phyloP scores from a whole-genome alignment of 192 early-diverging fungal genomes.

The Haplosporangium gracile region DNA sequence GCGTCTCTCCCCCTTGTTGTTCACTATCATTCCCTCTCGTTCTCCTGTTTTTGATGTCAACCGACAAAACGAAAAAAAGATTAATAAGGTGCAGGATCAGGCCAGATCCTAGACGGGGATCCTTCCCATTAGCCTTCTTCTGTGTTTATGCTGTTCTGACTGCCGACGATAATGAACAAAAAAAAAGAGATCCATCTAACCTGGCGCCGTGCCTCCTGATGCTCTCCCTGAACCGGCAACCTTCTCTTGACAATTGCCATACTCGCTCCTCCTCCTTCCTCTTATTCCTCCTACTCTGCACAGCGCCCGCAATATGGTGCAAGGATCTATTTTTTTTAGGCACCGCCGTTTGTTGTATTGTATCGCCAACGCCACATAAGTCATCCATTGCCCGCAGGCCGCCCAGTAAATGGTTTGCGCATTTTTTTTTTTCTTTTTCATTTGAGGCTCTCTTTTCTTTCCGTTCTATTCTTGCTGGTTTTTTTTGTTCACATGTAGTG shows the following conservation, averaged over 20 bases:
- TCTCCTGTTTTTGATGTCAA: neutral
- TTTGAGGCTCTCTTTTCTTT: neutral
- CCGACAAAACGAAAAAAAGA: neutral
- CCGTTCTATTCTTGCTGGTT: neutral
- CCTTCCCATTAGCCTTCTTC: neutral
- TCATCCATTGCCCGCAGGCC: no score
- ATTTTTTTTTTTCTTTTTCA: neutral
- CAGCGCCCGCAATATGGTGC: neutral
- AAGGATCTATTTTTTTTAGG: neutral
- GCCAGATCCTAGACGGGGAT: neutral
- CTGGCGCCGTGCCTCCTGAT: neutral
- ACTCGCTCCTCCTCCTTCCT: neutral
- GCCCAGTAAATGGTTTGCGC: no score
- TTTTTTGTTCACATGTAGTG: neutral
- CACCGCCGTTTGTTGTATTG: no score
- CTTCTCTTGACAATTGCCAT: neutral
- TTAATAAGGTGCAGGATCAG: neutral
- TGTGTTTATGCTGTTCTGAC: neutral
- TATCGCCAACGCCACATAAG: no score
- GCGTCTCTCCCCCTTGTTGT: neutral
- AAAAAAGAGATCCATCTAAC: neutral
- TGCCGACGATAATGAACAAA: neutral
- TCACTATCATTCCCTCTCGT: neutral
- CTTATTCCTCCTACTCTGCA: neutral
- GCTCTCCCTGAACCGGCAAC: neutral